Evolutionary conservation across 495 filamentous ascomycete genomes (phyloP).

Genomic region (Sporormia fimetaria): DNA sequence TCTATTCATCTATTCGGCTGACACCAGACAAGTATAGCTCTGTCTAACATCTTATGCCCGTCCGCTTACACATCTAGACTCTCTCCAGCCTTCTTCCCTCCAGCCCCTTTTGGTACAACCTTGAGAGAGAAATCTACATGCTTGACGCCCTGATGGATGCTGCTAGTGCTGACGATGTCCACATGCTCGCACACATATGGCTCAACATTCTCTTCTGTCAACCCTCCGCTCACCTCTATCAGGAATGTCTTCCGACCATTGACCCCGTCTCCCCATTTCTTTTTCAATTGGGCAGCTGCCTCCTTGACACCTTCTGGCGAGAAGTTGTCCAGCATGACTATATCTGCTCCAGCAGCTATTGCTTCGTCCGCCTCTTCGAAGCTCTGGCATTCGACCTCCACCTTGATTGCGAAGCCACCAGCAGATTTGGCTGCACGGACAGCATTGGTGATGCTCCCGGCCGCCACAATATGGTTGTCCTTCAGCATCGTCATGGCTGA

Average conservation of each 20-base stretch:
- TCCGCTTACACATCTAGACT: slow-evolving; percentile 18
- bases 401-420: slow-evolving; percentile 80
- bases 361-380: slow-evolving; percentile 84
- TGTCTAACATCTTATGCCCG: too few relatives aligned
- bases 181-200: slow-evolving; percentile 76
- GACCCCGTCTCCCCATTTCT: slow-evolving; percentile 49
- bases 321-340: slow-evolving; percentile 98
- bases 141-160: slow-evolving; percentile 86
- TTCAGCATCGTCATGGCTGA: slow-evolving; percentile 96
- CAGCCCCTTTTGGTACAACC: slow-evolving; percentile 42
- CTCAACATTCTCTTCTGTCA: slow-evolving; percentile 75
- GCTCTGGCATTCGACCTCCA: slow-evolving; percentile 89
- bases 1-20: too few relatives aligned
- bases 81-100: slow-evolving; percentile 22
- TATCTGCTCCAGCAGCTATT: slow-evolving; percentile 79
- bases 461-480: slow-evolving; percentile 92
- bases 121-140: slow-evolving; percentile 96
- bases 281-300: slow-evolving; percentile 60
- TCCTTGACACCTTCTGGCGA: slow-evolving; percentile 57
- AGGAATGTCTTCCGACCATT: slow-evolving; percentile 36
- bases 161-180: slow-evolving; percentile 89
- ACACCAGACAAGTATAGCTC: too few relatives aligned
- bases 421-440: slow-evolving; percentile 73
- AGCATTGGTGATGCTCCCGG: slow-evolving; percentile 62
- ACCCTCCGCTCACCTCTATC: slow-evolving; percentile 83